Base-by-base conservation (phyloP, 2,329 filamentous ascomycete genomes). In the Tothia fuscella region DNA sequence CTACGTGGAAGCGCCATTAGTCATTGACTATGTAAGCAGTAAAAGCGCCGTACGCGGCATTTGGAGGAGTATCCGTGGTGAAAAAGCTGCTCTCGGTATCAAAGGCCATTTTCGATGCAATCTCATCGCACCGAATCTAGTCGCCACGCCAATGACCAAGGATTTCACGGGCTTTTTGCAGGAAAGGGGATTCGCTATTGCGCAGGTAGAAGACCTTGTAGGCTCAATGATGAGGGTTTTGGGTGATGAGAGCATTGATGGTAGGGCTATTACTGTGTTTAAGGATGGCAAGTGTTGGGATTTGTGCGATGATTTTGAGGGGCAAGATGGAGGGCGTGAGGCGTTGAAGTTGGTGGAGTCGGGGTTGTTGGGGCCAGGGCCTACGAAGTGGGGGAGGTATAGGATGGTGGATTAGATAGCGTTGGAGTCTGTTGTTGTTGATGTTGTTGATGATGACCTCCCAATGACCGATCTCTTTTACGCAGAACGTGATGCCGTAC, bases 31-130 rank as follows among this genome's bases (percentile, higher is more conserved):
- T 48, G 49, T 44, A 32, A 46, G 51, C 30, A 53, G 52, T 22
- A 57, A 57, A 34, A 54, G 51, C 5, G 53, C 52, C 9, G 49
- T 56, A 7, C 49, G 53, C 3, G 54, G 53, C 3, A 42, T 56
- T 4, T 54, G 55, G 38, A 50, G 50, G 19, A 44, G 50, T 6
- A 47, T 51, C 3, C 45, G 53, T 28, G n/a, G 25, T 14, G 2
- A 32, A 21, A 19, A 34, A 22, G 19, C 25, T 9, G 28, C 20
- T 14, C 21, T 39, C 12, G 37, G 37, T 3, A 6, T 39, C 13
- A 22, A 22, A 12, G 9, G 9, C 10, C 14, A 39, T 30, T 30
- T 41, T 16, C 46, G 53, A 21, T 38, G 53, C 21, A 56, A 57
- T 28, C 45, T 56, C 2, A 49, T 56, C 3, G 54, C 54, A 12